These are phyloP conservation scores for Allantophomopsis cytisporea DNA, from an alignment of 2,329 filamentous ascomycete genomes.

Conservation along the genomic window DNA sequence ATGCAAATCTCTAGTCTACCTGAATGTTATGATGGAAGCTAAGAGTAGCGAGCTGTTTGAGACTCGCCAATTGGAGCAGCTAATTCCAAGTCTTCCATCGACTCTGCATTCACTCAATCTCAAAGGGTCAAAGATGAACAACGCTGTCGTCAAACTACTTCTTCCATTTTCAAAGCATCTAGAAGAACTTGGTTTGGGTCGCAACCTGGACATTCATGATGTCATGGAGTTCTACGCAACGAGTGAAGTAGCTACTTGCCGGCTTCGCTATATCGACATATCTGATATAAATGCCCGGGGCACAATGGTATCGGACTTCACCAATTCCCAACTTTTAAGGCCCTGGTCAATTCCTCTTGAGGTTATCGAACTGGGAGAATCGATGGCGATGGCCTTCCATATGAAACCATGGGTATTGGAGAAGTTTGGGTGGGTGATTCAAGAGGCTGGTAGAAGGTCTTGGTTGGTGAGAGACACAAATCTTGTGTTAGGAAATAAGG, in stretches of 20 bases:
- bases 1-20: slow-evolving; percentile 49
- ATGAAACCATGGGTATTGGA: slow-evolving; percentile 19
- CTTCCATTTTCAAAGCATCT: slow-evolving; percentile 55
- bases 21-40: slow-evolving; percentile 62
- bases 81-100: slow-evolving; percentile 52
- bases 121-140: slow-evolving; percentile 58
- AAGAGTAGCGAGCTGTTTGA: slow-evolving; percentile 60
- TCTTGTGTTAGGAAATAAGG: too few relatives aligned
- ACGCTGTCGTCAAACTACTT: slow-evolving; percentile 48
- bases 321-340: slow-evolving; percentile 23
- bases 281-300: slow-evolving; percentile 51
- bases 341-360: slow-evolving; percentile 51
- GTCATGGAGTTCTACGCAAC: slow-evolving; percentile 23
- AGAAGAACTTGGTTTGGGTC: slow-evolving; percentile 64
- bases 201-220: slow-evolving; percentile 50
- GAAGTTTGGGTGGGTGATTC: slow-evolving; percentile 51
- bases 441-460: slow-evolving; percentile 51
- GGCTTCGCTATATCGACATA: slow-evolving; percentile 63
- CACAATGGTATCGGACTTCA: background rate
- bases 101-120: slow-evolving; percentile 63
- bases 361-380: slow-evolving; percentile 58
- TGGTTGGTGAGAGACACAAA: slow-evolving; percentile 44
- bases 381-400: slow-evolving; percentile 47
- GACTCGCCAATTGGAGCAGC: slow-evolving; percentile 45
- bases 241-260: slow-evolving; percentile 11